phyloP scores from a whole-genome alignment of 768 basidiomycete genomes.

The Cubamyces sp. region DNA sequence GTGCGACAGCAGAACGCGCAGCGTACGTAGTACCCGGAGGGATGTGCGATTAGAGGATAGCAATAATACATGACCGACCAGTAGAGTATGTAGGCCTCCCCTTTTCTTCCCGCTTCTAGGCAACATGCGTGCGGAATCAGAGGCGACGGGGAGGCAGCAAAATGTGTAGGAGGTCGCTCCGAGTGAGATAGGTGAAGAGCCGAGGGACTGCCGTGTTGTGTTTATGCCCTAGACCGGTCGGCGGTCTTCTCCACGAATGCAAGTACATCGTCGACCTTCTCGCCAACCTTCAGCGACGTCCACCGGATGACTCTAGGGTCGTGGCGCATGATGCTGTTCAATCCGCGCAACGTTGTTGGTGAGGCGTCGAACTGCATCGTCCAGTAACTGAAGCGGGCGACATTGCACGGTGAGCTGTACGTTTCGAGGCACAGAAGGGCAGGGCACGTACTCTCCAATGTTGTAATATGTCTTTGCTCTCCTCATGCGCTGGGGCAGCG shows the following conservation, averaged over 20 bases:
- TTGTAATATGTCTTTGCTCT: conserved; percentile 57
- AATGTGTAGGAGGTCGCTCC: not conserved
- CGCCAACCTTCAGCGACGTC: conserved; percentile 79
- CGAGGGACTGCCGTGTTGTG: not conserved
- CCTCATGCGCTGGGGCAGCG: conserved; percentile 76
- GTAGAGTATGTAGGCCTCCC: conserved; percentile 2
- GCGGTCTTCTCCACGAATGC: conserved; percentile 33
- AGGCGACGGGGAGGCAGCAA: not conserved
- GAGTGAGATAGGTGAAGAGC: not conserved
- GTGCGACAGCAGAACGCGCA: conserved; percentile 29
- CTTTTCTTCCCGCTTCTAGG: not conserved
- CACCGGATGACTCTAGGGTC: conserved; percentile 86
- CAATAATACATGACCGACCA: conserved; percentile 19
- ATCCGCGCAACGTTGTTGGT: conserved; percentile 63
- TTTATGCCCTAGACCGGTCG: not conserved
- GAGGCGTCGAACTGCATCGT: conserved; percentile 89
- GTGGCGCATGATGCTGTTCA: conserved; percentile 70
- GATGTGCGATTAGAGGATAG: conserved; percentile 1
- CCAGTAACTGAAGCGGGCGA: conserved; percentile 68
- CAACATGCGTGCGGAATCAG: not conserved
- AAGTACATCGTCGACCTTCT: conserved; percentile 72
- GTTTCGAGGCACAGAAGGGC: not conserved
- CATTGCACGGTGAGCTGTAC: conserved; percentile 10
- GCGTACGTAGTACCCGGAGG: conserved; percentile 11
- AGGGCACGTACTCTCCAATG: conserved; percentile 73